Conservation (phyloP, 306 rosid genomes). For the Oxytropis ochrocephala region DNA sequence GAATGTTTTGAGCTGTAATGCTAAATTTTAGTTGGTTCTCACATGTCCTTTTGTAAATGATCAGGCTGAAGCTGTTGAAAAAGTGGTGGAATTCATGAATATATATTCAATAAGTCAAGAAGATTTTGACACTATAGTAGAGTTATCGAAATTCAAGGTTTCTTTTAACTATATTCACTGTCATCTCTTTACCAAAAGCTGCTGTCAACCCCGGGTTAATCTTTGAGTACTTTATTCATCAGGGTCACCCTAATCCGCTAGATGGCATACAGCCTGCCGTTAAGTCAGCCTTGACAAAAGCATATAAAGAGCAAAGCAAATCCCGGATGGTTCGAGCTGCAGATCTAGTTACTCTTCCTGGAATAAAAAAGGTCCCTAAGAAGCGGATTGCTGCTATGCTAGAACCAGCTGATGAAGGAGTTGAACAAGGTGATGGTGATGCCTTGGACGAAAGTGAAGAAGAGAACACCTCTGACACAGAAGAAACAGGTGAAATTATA, state of each 20-base stretch:
- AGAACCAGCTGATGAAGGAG: slow-evolving; percentile 61
- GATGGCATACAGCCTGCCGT: slow-evolving; percentile 68
- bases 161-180: slow-evolving; percentile 10
- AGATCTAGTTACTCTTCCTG: slow-evolving; percentile 64
- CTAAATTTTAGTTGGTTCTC: slow-evolving; percentile 2
- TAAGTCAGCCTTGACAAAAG: slow-evolving; percentile 82
- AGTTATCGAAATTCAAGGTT: slow-evolving; percentile 90
- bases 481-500: slow-evolving; percentile 47
- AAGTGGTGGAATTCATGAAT: slow-evolving; percentile 92
- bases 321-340: slow-evolving; percentile 64
- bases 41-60: slow-evolving; percentile 19
- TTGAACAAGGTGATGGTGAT: slow-evolving; percentile 48
- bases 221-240: slow-evolving; percentile 9
- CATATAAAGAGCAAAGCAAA: slow-evolving; percentile 78
- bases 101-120: slow-evolving; percentile 74
- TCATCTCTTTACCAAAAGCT: not conserved
- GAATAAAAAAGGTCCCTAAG: slow-evolving; percentile 71
- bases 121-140: slow-evolving; percentile 75
- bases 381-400: slow-evolving; percentile 85
- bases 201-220: slow-evolving; percentile 3
- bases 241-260: slow-evolving; percentile 82
- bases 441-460: slow-evolving; percentile 58
- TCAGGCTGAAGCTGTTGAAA: slow-evolving; percentile 80
- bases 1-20: slow-evolving; percentile 9
- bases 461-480: slow-evolving; percentile 60